Evolutionary conservation across 352 stramenopile genomes (phyloP), one percentile per base, ranked within the genome.

Genomic region (Phytophthora crassamura): DNA sequence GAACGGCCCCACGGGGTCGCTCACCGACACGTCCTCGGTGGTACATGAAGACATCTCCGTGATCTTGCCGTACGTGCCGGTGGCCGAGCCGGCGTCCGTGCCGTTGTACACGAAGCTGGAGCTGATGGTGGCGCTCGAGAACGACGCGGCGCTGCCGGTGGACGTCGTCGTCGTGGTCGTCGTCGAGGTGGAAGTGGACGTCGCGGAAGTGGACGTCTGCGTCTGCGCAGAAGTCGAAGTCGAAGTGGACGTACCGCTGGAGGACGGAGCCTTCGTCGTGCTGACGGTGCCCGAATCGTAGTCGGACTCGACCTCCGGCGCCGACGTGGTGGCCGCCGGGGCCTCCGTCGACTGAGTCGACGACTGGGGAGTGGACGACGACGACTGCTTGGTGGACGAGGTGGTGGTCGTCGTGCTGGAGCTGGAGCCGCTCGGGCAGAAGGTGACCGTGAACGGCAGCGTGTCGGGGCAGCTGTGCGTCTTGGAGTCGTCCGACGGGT

Each of bases 401-500:
- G 59, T 54, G 32, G 30, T 59, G 16, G 64, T 63, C 22, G 55
- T 53, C 5, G 51, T 48, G 6, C 45, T 59, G 6, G 58, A 61
- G 14, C 55, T 59, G 16, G 54, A 62, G 8, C 73, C 67, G 48
- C 54, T 54, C 10, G 69, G 76, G 32, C 78, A 87, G 64, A 84
- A 87, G 1, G 76, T 75, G 25, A 87, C 73, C 5, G 64, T 68
- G 59, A 87, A 80, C 28, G 68, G 47, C 16, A 69, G 58, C 14
- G 61, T 56, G 28, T 74, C 51, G 18, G 75, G 63, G 46, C 78
- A 88, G 53, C 64, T 74, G 58, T 86, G 74, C 14, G 70, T 82
- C 77, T 87, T 87, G 32, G 57, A 55, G 55, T 84, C 71, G 54
- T 87, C 78, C 32, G 48, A 72, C 33, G 78, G 78, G 59, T 78